Conservation (phyloP, 148 eudicot species). For the Heliosperma pusillum region DNA sequence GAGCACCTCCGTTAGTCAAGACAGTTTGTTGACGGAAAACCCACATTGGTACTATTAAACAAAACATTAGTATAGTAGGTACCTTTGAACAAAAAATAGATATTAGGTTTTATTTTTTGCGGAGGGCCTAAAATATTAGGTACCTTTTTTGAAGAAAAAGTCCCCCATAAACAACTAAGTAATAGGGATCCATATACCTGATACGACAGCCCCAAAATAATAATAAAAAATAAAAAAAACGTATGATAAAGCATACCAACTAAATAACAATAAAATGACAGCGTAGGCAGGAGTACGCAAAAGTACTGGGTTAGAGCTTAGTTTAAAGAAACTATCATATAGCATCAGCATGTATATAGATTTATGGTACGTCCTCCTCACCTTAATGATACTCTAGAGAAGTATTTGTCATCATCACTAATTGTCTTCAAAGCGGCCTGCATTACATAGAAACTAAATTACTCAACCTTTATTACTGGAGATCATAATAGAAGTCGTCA, state of each 20-base stretch:
- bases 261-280: background rate
- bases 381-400: slow-evolving; percentile 86
- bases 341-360: background rate
- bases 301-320: background rate
- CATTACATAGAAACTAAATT: slow-evolving; percentile 25
- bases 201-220: background rate
- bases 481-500: background rate
- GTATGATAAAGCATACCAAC: background rate
- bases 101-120: too few relatives aligned
- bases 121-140: too few relatives aligned
- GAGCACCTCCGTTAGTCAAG: too few relatives aligned
- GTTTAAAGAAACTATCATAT: background rate
- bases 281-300: slow-evolving; percentile 13
- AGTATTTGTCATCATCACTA: slow-evolving; percentile 83
- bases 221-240: too few relatives aligned
- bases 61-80: too few relatives aligned
- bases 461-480: slow-evolving; percentile 11
- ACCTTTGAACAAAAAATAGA: too few relatives aligned
- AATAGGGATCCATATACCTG: background rate
- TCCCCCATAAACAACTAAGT: background rate
- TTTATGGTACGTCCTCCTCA: slow-evolving; percentile 31
- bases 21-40: too few relatives aligned
- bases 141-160: too few relatives aligned
- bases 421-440: slow-evolving; percentile 96
- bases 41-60: too few relatives aligned